phyloP scores from a whole-genome alignment of 306 rosid genomes.

The Rosa chinensis region DNA sequence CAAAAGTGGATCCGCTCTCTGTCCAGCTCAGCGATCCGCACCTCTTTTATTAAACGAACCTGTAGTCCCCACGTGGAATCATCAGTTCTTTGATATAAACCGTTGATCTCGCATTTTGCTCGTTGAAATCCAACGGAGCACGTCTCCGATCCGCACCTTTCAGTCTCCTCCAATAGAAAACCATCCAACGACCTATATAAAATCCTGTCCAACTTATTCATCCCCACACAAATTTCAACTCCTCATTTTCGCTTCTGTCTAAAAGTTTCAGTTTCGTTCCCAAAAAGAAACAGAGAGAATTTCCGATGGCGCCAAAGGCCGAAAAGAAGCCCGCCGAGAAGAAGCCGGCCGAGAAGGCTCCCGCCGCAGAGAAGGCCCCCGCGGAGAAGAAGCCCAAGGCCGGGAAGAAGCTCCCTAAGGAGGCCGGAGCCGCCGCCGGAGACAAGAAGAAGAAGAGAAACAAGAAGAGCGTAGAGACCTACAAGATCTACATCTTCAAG shows the following conservation, averaged over 20 bases:
- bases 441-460: conserved; percentile 71
- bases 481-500: conserved; percentile 82
- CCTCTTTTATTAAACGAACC: not conserved
- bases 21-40: conserved; percentile 5
- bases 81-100: not conserved
- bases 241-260: not conserved
- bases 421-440: conserved; percentile 40
- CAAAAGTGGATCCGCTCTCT: not conserved
- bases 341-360: conserved; percentile 48
- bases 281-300: no score
- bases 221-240: not conserved
- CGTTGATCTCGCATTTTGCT: not conserved
- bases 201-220: fast-evolving
- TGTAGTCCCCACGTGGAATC: not conserved
- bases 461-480: conserved; percentile 68
- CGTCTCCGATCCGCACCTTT: not conserved
- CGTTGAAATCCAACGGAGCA: not conserved
- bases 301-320: conserved; percentile 65
- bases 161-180: not conserved
- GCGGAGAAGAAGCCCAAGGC: conserved; percentile 83
- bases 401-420: conserved; percentile 74
- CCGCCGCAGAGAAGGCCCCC: conserved; percentile 45
- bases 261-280: no score
- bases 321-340: conserved; percentile 84
- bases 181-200: not conserved